Base-by-base conservation (phyloP, 306 rosid species). In the Cucurbita ficifolia region DNA sequence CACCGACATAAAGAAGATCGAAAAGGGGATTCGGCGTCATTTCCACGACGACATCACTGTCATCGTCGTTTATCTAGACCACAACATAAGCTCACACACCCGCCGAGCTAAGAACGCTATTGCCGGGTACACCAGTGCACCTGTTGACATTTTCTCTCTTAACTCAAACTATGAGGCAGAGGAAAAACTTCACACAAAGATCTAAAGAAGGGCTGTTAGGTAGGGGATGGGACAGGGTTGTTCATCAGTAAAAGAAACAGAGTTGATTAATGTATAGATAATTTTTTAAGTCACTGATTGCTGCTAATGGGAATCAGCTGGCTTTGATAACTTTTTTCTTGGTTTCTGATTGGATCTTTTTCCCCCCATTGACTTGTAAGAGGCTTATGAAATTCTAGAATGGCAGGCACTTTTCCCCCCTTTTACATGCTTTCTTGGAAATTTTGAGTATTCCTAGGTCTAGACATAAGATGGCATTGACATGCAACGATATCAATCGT, bases 31-130 rank as follows among this genome's bases (percentile, higher is more conserved):
- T 39, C 87, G 99, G 76, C 90, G 99, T 13, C 91, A 86, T 75
- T 88, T 91, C 76, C 99, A 94, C 49, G 99, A 94, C 53, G 99
- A 94, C 68, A 91, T 94, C 60, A 90, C 97, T 17, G 99, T 91
- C 35, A 49, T 94, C 40, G 99, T 94, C 35, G 80, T 94, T 43
- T 91, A 86, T 72, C 97, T 94, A 55, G 95, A 91, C 80, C 92
- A 89, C 64, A 89, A 78, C 42, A 79, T 74, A 42, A 72, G 81
- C 58, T 79, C 91, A 71, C 67, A 33, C 42, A 77, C 35, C 38
- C 63, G 55, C 18, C 83, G 83, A 79, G 67, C 75, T 33, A 84
- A 84, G 77, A 84, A 79, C 69, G 76, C 55, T n/a, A n/a, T 77
- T 42, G 74, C 83, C 16, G 81, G 89, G 75, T 83, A 74, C 77